Percentiles rank a stretch among this genome's conserved stretches.
Conservation (phyloP, 2,329 filamentous ascomycete genomes). For the Fonsecaea monophora region DNA sequence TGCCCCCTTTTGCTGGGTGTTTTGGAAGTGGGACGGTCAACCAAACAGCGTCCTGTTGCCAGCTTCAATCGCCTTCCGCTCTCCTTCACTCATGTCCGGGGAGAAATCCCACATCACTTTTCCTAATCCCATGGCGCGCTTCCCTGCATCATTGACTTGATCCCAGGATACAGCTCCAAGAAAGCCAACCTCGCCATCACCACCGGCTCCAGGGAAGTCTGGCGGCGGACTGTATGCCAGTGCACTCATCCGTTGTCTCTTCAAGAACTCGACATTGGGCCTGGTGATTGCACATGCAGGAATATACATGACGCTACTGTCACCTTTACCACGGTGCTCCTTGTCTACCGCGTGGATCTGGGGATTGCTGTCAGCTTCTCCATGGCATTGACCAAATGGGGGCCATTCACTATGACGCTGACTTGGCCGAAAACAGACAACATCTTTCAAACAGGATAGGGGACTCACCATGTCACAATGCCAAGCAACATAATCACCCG, state of each 20-base stretch:
- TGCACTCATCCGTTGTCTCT: conserved; percentile 74
- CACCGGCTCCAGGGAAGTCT: conserved; percentile 69
- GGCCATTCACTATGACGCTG: background rate
- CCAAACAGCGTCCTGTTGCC: conserved; percentile 64
- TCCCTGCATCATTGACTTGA: conserved; percentile 53
- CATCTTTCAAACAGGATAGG: background rate
- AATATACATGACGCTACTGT: conserved; percentile 89
- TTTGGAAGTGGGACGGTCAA: conserved; percentile 7
- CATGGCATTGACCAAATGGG: background rate
- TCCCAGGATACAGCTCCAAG: conserved; percentile 49
- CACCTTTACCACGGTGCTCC: conserved; percentile 71
- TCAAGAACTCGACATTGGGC: conserved; percentile 73
- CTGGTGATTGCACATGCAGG: conserved; percentile 82
- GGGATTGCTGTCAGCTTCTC: background rate
- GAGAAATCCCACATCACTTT: conserved; percentile 57
- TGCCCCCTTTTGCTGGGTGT: background rate
- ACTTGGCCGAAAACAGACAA: background rate
- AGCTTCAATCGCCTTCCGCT: conserved; percentile 58
- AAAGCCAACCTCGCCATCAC: conserved; percentile 51
- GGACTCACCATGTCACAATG: conserved; percentile 50
- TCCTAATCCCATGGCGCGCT: conserved; percentile 63
- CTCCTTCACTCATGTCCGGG: conserved; percentile 56
- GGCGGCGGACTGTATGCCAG: conserved; percentile 69
- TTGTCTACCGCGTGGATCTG: conserved; percentile 76
- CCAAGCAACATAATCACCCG: conserved; percentile 74